Evolutionary conservation across 2,329 filamentous ascomycete genomes (phyloP).

Genomic region (Emydomyces testavorans): DNA sequence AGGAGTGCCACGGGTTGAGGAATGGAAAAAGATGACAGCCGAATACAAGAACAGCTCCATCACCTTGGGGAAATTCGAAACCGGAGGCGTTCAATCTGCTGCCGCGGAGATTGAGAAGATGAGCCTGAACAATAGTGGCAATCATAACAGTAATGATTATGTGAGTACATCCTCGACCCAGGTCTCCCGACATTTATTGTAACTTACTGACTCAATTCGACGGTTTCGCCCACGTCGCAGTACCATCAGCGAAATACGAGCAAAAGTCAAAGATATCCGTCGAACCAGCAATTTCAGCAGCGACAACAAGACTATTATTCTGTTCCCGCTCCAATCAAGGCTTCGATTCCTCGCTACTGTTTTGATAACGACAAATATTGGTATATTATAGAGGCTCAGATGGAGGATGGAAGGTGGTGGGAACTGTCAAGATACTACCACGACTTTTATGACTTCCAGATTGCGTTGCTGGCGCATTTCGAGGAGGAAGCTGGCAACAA

Average conservation of each 20-base stretch:
- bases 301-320: constrained; percentile 37
- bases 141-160: constrained; percentile 39
- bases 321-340: constrained; percentile 64
- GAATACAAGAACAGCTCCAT: constrained; percentile 99
- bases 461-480: constrained; percentile 81
- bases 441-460: constrained; percentile 98
- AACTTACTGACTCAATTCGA: constrained; percentile 16
- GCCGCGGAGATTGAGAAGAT: constrained; percentile 65
- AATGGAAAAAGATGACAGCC: constrained; percentile 99
- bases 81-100: constrained; percentile 43
- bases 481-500: constrained; percentile 86
- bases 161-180: constrained; percentile 35
- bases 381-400: constrained; percentile 86
- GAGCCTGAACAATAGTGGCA: constrained; percentile 53
- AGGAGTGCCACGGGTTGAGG: constrained; percentile 86
- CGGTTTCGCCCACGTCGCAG: constrained; percentile 8
- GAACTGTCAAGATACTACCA: constrained; percentile 91
- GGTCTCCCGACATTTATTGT: neutral
- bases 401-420: constrained; percentile 87
- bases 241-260: constrained; percentile 33
- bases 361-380: constrained; percentile 98
- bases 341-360: constrained; percentile 82
- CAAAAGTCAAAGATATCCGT: constrained; percentile 24
- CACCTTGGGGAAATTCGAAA: constrained; percentile 78
- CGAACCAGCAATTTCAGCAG: constrained; percentile 38